Evolutionary conservation across 371 early-diverging fungal genomes (phyloP).

Genomic region (Mortierella sp.): DNA sequence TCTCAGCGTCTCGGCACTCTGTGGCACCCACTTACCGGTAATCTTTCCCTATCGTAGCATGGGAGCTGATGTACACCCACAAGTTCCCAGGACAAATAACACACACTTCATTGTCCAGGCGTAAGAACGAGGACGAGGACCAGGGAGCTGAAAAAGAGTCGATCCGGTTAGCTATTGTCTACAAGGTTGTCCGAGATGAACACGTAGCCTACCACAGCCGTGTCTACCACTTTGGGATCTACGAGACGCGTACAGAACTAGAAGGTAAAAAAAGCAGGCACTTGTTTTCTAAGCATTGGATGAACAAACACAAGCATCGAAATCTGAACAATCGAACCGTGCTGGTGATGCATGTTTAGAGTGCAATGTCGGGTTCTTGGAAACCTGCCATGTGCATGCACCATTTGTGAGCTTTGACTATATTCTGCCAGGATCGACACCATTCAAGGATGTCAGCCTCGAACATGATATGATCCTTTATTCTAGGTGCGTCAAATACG

Average conservation of each 20-base stretch:
- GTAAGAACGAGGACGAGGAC: not conserved
- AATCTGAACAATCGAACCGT: too few species aligned
- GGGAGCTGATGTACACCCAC: slow-evolving; percentile 50
- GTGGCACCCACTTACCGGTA: too few species aligned
- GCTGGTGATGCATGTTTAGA: not conserved
- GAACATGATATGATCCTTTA: slow-evolving; percentile 43
- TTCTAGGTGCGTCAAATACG: slow-evolving; percentile 20
- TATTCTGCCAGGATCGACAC: slow-evolving; percentile 39
- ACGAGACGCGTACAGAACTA: slow-evolving; percentile 15
- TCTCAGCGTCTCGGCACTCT: too few species aligned
- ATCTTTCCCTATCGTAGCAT: slow-evolving; percentile 7
- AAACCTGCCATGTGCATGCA: slow-evolving; percentile 36
- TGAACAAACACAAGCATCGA: too few species aligned
- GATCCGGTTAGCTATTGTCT: slow-evolving; percentile 36
- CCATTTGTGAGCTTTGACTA: slow-evolving; percentile 48
- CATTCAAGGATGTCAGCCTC: slow-evolving; percentile 46
- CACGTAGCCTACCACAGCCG: slow-evolving; percentile 27
- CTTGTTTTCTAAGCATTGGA: too few species aligned
- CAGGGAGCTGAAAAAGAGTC: slow-evolving; percentile 4
- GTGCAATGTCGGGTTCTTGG: slow-evolving; percentile 17
- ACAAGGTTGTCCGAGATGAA: slow-evolving; percentile 36
- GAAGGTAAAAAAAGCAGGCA: slow-evolving; percentile 12
- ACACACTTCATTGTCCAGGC: slow-evolving; percentile 42
- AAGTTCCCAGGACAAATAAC: slow-evolving; percentile 41
- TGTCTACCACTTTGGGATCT: slow-evolving; percentile 42